phyloP scores from a whole-genome alignment of 2,329 filamentous ascomycete species.

The Pyricularia pennisetigena region DNA sequence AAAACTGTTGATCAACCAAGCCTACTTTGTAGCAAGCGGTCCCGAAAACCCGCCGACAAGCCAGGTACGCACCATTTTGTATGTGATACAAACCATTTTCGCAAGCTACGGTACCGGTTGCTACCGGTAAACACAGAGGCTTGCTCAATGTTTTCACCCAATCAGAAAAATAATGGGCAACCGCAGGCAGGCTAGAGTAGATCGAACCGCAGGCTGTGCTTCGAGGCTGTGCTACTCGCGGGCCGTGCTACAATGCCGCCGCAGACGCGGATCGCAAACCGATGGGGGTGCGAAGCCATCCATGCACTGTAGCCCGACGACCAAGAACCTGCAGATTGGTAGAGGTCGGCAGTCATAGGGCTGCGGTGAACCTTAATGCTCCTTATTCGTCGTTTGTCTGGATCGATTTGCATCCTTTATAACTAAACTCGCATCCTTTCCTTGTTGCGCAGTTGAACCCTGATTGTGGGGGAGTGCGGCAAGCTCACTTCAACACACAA shows the following conservation, averaged over 20 bases:
- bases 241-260: not conserved
- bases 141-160: not conserved
- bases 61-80: not conserved
- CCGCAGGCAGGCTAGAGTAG: not conserved
- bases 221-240: not conserved
- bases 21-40: not conserved
- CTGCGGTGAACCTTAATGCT: not conserved
- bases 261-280: not conserved
- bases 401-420: not conserved
- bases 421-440: not conserved
- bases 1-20: not conserved
- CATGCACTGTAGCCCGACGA: not conserved
- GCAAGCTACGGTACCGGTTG: too few species aligned
- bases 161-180: not conserved
- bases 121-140: not conserved
- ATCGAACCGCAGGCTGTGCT: not conserved
- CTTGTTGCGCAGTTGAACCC: not conserved
- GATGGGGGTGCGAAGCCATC: not conserved
- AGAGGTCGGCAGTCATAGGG: not conserved
- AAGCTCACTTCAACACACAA: not conserved
- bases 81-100: not conserved
- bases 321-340: not conserved
- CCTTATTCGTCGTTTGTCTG: not conserved
- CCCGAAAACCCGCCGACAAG: not conserved
- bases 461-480: not conserved